phyloP scores from a whole-genome alignment of 257 asterid species.

The Lantana camara region DNA sequence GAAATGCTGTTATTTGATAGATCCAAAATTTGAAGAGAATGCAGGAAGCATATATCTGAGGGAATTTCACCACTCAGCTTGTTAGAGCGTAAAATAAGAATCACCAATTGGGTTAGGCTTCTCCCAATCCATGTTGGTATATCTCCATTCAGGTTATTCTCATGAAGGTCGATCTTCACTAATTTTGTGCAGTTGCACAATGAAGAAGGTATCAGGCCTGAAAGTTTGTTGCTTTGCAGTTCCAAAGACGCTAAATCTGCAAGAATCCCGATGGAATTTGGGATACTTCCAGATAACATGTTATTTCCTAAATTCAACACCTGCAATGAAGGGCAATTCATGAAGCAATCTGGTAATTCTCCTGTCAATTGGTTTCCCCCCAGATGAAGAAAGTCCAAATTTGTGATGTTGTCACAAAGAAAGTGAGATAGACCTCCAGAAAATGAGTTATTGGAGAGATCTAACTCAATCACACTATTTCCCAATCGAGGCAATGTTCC shows the following conservation, averaged over 20 bases:
- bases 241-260: background rate
- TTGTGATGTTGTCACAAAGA: background rate
- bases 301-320: no score
- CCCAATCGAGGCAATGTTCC: slow-evolving; percentile 33
- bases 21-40: no score
- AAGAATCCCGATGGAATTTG: slow-evolving; percentile 11
- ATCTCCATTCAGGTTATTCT: background rate
- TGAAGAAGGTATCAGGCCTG: background rate
- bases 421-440: slow-evolving; percentile 28
- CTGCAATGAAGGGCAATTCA: no score
- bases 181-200: background rate
- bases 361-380: slow-evolving; percentile 34
- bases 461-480: background rate
- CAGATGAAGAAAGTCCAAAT: slow-evolving; percentile 21
- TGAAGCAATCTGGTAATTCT: no score
- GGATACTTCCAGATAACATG: slow-evolving; percentile 24
- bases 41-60: no score
- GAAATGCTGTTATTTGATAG: no score
- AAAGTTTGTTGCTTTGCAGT: slow-evolving; percentile 25
- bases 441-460: slow-evolving; percentile 38
- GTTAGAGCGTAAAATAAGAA: no score
- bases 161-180: slow-evolving; percentile 10
- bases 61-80: no score
- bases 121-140: slow-evolving; percentile 33
- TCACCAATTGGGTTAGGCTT: no score